Evolutionary conservation across 768 basidiomycete genomes (phyloP).

Genomic region (Lentinus tigrinus): DNA sequence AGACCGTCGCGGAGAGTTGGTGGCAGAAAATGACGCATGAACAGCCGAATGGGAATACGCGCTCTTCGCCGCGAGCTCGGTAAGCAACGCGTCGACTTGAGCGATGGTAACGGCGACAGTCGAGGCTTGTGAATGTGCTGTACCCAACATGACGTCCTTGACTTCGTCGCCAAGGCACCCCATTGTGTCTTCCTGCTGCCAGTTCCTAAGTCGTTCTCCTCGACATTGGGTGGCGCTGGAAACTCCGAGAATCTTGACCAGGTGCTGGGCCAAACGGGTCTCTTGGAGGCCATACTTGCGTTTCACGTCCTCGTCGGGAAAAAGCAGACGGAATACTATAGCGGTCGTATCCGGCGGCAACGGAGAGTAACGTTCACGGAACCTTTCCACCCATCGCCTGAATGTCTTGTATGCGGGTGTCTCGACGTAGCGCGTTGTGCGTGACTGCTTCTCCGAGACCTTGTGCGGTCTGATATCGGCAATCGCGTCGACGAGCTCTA

Average conservation of each 20-base stretch:
- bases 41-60: constrained; percentile 55
- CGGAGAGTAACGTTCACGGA: constrained; percentile 18
- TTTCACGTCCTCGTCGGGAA: constrained; percentile 74
- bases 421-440: constrained; percentile 1
- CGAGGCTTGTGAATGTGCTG: constrained; percentile 21
- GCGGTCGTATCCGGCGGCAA: constrained; percentile 45
- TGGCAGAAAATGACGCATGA: constrained; percentile 30
- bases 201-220: constrained; percentile 31
- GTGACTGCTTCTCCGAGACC: constrained; percentile 3
- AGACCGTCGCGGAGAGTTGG: constrained; percentile 31
- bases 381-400: constrained; percentile 17
- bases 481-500: constrained; percentile 17
- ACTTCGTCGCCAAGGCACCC: constrained; percentile 78
- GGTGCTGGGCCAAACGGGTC: constrained; percentile 47
- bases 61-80: constrained; percentile 71
- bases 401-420: constrained; percentile 16
- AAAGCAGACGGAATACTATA: constrained; percentile 71
- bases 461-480: constrained; percentile 12
- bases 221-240: constrained; percentile 25
- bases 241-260: constrained; percentile 44
- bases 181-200: constrained; percentile 41
- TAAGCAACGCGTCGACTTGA: constrained; percentile 65
- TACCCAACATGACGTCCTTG: constrained; percentile 39
- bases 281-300: constrained; percentile 79
- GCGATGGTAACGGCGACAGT: constrained; percentile 40